Percentiles rank a stretch among this genome's conserved stretches.
Conservation (phyloP, 2,329 filamentous ascomycete genomes). For the Penicillium hesseltinei region DNA sequence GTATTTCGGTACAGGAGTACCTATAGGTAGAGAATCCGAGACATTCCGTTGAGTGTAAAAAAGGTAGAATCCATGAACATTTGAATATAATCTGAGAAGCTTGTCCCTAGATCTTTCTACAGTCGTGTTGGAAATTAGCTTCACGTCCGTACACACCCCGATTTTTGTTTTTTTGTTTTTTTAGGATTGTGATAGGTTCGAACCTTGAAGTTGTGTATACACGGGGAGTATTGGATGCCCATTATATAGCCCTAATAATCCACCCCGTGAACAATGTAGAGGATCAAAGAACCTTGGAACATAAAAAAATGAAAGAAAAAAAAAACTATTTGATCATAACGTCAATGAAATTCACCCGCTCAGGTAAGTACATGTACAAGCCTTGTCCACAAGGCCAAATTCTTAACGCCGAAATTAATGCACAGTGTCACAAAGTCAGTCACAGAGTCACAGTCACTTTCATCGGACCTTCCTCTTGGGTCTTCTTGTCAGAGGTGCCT, state of each 20-base stretch:
- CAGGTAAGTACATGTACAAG: constrained; percentile 24
- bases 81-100: constrained; percentile 12
- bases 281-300: background rate
- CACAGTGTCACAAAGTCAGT: constrained; percentile 14
- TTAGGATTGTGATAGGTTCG: background rate
- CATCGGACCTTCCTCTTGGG: constrained; percentile 18
- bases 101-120: constrained; percentile 6
- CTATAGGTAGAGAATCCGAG: background rate
- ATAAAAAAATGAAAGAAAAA: background rate
- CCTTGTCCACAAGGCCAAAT: constrained; percentile 14
- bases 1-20: background rate
- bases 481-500: constrained; percentile 17
- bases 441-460: constrained; percentile 8
- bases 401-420: constrained; percentile 24
- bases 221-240: background rate
- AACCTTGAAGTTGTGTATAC: background rate
- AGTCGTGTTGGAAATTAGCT: constrained; percentile 11
- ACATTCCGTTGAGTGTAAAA: constrained; percentile 3
- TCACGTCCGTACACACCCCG: constrained; percentile 7
- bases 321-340: constrained; percentile 4
- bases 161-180: background rate
- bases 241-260: background rate
- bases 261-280: background rate
- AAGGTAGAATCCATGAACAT: background rate
- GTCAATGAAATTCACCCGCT: constrained; percentile 7